Base-by-base conservation (phyloP, 768 basidiomycete species). In the Glaciozyma antarctica region DNA sequence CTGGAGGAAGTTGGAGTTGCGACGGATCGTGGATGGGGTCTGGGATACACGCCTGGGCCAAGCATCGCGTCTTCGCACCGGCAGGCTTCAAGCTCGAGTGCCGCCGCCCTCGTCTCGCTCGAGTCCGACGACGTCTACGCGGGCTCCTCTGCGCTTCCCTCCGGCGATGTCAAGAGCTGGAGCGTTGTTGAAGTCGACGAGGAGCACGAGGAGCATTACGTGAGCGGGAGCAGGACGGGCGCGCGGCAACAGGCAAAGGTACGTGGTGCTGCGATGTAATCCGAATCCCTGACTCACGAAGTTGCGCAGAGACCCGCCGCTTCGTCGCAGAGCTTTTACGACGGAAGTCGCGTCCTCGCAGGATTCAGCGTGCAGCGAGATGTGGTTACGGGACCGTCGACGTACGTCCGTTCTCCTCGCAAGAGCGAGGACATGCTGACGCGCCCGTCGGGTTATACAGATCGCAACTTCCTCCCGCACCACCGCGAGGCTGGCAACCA, bases 401-500 rank as follows among this genome's bases (percentile, higher is more conserved):
- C 87, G 12, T 77, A 56, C 54, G 45, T 63, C 49, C 69, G 59
- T 61, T 60, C 58, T 59, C 22, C 60, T 44, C 28, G 44, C 57
- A n/a, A 65, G 70, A 70, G 68, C 56, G 13, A 7, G 38, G 4
- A 2, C 17, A 48, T 17, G 16, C 47, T 24, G 15, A 12, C 45
- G 10, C 52, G 1, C 1, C 16, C 2, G 19, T 0, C 8, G 5
- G 7, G 22, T n/a, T 17, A 21, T n/a, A n/a, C 57, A 70, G 65
- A 3, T 67, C 66, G 5, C 61, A 51, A 9, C 62, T 68, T 8
- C 76, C 90, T 43, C 88, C 91, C 2, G 85, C 88, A 19, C 78
- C 94, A 53, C 92, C 93, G 4, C 73, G 81, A 66, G 87, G 83
- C 21, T 98, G 94, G 94, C 83, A 79, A 70, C 88, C 95, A 0